Evolutionary conservation across 1,284 basidiomycete genomes (phyloP).

Genomic region (Malassezia caprae): DNA sequence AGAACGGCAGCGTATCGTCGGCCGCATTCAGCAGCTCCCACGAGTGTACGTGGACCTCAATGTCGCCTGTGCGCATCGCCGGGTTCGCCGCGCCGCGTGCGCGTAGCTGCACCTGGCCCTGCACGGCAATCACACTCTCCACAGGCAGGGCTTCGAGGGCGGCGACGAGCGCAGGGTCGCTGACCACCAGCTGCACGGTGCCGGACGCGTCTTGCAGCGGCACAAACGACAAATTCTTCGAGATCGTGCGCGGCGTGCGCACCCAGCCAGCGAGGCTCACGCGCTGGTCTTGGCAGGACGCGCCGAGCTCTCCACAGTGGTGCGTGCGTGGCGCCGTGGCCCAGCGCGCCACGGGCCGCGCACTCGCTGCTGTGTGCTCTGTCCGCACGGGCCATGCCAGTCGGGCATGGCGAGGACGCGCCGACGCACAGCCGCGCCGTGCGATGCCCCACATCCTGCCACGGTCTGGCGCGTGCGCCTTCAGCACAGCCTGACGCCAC

Average conservation of each 20-base stretch:
- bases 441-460: background rate
- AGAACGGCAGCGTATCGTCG: slow-evolving; percentile 61
- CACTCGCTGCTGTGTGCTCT: background rate
- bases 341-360: slow-evolving; percentile 52
- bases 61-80: slow-evolving; percentile 55
- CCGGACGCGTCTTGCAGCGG: slow-evolving; percentile 68
- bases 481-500: background rate
- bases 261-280: slow-evolving; percentile 71
- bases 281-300: slow-evolving; percentile 54
- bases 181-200: slow-evolving; percentile 59
- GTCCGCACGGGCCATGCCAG: background rate
- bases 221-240: slow-evolving; percentile 63
- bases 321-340: slow-evolving; percentile 55
- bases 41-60: slow-evolving; percentile 67
- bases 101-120: slow-evolving; percentile 21
- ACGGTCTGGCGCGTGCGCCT: background rate
- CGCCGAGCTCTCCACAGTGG: slow-evolving; percentile 57
- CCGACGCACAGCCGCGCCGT: background rate
- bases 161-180: slow-evolving; percentile 53
- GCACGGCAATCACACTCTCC: slow-evolving; percentile 27
- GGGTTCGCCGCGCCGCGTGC: slow-evolving; percentile 23
- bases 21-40: slow-evolving; percentile 72
- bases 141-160: slow-evolving; percentile 41
- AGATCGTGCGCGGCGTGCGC: slow-evolving; percentile 60
- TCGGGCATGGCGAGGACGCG: background rate